Base-by-base conservation (phyloP, 1,139 yeast species). In the Candida glucosophila region DNA sequence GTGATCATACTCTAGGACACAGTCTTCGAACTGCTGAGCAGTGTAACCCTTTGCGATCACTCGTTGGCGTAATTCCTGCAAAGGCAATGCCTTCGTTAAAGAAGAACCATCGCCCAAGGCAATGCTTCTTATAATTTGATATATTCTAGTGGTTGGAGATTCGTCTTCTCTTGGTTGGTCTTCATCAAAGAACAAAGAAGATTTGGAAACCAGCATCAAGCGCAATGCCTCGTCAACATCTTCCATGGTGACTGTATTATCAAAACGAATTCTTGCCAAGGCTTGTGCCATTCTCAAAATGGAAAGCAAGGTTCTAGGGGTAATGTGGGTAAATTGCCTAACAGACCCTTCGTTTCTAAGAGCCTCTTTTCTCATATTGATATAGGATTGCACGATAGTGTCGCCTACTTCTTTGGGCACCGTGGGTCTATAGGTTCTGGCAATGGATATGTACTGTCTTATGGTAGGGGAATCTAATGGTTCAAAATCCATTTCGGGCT, bases 171-270 rank as follows among this genome's bases (percentile, higher is more conserved):
- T 61, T 22, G 40, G 51, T 25, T 33, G 48, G 32, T 63, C 67
- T 27, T 64, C 71, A 22, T 74, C 76, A 20, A 67, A 62, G 39
- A 69, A 68, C 41, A 90, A 67, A 10, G 95, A 80, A 28, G 83
- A 77, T 52, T 88, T 83, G 14, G 95, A 85, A 12, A 83, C 95
- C 40, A 79, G 79, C 32, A 80, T 65, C 40, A 92, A 67, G 44
- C 98, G 71, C 43, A 92, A 63, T 0, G 98, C 95, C 57, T 92
- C 99, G 46, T 92, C 97, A 19, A 92, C 96, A 53, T 92, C 98
- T 33, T 72, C 82, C 27, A 66, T 57, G 15, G 66, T 67, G 6
- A 92, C 98, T 10, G 50, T 57, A 35, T 78, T 67, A 32, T 78
- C 77, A 49, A 90, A 83, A 44, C 97, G 70, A 34, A 92, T 65